Evolutionary conservation across 805 yeast species (phyloP).

Genomic region (Schwanniomyces pseudopolymorphus): DNA sequence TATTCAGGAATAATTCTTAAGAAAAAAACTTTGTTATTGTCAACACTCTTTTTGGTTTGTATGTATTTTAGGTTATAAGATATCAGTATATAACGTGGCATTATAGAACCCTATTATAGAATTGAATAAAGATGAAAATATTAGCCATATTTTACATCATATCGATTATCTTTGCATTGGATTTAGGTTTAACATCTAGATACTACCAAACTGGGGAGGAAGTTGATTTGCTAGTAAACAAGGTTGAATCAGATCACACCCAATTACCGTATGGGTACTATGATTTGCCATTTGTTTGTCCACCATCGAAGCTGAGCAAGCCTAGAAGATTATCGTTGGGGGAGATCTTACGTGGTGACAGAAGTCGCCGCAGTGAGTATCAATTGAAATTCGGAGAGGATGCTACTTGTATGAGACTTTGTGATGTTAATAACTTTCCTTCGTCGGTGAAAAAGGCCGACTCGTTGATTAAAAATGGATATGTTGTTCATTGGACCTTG

Average conservation of each 20-base stretch:
- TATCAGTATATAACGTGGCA: background rate
- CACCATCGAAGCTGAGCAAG: conserved; percentile 52
- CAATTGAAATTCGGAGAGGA: conserved; percentile 64
- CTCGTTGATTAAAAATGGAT: conserved; percentile 62
- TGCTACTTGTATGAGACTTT: conserved; percentile 60
- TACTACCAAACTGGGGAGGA: conserved; percentile 51
- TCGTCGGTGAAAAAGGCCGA: conserved; percentile 55
- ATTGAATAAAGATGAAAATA: background rate
- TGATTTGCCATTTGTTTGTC: conserved; percentile 79
- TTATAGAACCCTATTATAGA: background rate
- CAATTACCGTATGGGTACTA: conserved; percentile 77
- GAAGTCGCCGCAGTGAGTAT: conserved; percentile 75
- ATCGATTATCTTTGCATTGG: conserved; percentile 8
- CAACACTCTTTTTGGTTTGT: background rate
- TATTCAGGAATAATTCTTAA: background rate
- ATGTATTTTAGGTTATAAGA: background rate
- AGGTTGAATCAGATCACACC: conserved; percentile 74
- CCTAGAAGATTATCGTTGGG: conserved; percentile 70
- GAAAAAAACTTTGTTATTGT: background rate
- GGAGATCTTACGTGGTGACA: conserved; percentile 77
- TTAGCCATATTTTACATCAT: background rate
- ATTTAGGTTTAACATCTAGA: conserved; percentile 32
- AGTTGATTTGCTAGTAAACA: conserved; percentile 71
- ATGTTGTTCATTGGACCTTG: conserved; percentile 79
- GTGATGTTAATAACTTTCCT: conserved; percentile 57